These are phyloP conservation scores for Metschnikowia cubensis DNA, from an alignment of 805 yeast genomes.

Conservation along the genomic window DNA sequence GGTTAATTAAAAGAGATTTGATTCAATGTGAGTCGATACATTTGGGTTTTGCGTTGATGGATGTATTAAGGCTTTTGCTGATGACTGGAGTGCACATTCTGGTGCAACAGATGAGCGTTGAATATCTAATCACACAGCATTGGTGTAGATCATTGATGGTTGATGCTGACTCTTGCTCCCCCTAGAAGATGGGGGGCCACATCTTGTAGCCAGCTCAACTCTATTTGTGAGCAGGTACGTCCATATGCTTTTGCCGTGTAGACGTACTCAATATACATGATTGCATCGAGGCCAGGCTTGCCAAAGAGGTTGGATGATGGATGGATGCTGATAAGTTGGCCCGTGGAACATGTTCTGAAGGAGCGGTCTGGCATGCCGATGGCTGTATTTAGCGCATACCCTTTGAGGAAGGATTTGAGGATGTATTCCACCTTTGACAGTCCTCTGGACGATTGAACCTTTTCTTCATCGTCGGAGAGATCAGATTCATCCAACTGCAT, in stretches of 20 bases:
- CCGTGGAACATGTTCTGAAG: conserved; percentile 77
- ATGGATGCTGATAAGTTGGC: conserved; percentile 82
- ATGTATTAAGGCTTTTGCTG: neutral
- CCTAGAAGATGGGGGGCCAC: conserved; percentile 65
- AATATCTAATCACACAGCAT: neutral
- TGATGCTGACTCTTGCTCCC: conserved; percentile 29
- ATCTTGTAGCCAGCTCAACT: conserved; percentile 82
- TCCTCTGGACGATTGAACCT: conserved; percentile 36
- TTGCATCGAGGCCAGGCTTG: conserved; percentile 64
- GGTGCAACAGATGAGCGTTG: neutral
- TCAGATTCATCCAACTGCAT: conserved; percentile 21
- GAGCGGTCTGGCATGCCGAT: conserved; percentile 93
- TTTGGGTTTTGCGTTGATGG: no score
- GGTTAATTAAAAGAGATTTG: no score
- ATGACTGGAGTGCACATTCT: neutral
- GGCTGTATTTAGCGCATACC: conserved; percentile 86
- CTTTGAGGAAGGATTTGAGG: conserved; percentile 75
- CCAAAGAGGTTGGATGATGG: conserved; percentile 91
- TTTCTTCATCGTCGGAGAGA: conserved; percentile 18
- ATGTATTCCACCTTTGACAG: conserved; percentile 41
- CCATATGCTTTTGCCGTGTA: conserved; percentile 92
- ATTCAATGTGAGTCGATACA: no score
- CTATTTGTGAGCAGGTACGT: conserved; percentile 77
- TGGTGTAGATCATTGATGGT: conserved; percentile 15
- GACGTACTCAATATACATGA: conserved; percentile 93